Percentiles rank a stretch among this genome's conserved stretches.
phyloP scores from a whole-genome alignment of 2,329 filamentous ascomycete species.

The Metarhizium humberi region DNA sequence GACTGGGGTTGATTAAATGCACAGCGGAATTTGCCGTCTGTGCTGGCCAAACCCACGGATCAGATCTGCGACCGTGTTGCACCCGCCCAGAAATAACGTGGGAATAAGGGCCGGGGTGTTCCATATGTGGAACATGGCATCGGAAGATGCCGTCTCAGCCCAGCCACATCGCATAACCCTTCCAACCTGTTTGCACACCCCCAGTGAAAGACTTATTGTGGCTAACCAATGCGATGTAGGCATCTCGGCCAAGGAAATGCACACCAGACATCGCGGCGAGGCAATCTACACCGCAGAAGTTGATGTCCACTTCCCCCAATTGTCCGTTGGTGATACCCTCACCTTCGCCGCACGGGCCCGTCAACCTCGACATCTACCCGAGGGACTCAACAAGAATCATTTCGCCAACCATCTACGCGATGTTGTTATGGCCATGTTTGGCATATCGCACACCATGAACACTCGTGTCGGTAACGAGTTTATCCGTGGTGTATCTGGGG shows the following conservation, averaged over 20 bases:
- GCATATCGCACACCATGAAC: slow-evolving; percentile 63
- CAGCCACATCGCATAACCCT: neutral
- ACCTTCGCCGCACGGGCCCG: slow-evolving; percentile 67
- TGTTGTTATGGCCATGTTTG: slow-evolving; percentile 67
- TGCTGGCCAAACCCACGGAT: neutral
- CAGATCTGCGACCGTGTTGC: slow-evolving; percentile 4
- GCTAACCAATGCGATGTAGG: slow-evolving; percentile 27
- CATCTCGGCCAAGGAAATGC: slow-evolving; percentile 64
- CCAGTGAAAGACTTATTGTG: neutral
- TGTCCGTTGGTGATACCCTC: slow-evolving; percentile 71
- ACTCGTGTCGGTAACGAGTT: slow-evolving; percentile 69
- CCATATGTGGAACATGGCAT: slow-evolving; percentile 1
- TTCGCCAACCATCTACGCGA: slow-evolving; percentile 52
- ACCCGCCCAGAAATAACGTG: slow-evolving; percentile 1
- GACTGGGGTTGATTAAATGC: neutral
- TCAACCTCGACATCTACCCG: slow-evolving; percentile 51
- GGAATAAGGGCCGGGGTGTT: slow-evolving; percentile 1
- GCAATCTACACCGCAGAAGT: slow-evolving; percentile 82
- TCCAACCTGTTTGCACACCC: neutral
- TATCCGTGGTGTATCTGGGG: slow-evolving; percentile 64
- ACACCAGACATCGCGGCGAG: slow-evolving; percentile 69
- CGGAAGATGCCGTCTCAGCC: slow-evolving; percentile 6
- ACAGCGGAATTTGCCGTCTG: slow-evolving; percentile 6
- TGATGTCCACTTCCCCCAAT: slow-evolving; percentile 70
- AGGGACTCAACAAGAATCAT: slow-evolving; percentile 41